Percentiles rank a stretch among this genome's conserved stretches.
These are phyloP conservation scores for Ziziphus jujuba DNA, from an alignment of 306 rosid species.

Conservation along the genomic window DNA sequence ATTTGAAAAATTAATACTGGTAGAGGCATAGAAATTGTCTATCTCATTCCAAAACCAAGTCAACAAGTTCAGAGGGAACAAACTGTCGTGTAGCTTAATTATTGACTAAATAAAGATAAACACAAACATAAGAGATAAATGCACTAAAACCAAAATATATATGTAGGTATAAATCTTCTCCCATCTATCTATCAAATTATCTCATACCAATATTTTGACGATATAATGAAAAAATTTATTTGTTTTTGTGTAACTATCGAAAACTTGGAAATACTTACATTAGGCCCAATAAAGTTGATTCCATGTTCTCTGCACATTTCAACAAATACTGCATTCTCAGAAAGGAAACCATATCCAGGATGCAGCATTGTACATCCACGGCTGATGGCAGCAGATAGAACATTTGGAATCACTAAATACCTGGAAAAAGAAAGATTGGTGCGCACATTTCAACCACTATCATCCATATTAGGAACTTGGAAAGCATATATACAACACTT, in stretches of 20 bases:
- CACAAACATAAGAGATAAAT: no score
- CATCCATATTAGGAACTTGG: conserved; percentile 7
- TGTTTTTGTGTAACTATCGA: background rate
- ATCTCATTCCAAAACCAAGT: no score
- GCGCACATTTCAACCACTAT: background rate
- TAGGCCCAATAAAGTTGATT: conserved; percentile 96
- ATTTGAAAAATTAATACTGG: background rate
- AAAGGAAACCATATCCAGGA: conserved; percentile 98
- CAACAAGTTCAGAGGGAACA: no score
- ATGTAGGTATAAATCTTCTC: no score
- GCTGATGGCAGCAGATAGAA: conserved; percentile 84
- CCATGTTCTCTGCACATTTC: conserved; percentile 92
- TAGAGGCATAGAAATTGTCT: background rate
- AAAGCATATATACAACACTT: background rate
- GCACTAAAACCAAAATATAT: no score
- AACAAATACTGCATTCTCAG: conserved; percentile 95
- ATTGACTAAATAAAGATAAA: no score
- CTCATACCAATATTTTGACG: background rate
- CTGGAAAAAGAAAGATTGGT: conserved; percentile 42
- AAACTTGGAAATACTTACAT: conserved; percentile 45
- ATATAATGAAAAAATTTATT: background rate
- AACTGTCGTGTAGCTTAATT: no score
- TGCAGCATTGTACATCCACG: conserved; percentile 85
- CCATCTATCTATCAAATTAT: no score
- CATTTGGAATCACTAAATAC: conserved; percentile 77